Evolutionary conservation across 805 yeast species (phyloP).

Genomic region (Hanseniaspora mollemarum): DNA sequence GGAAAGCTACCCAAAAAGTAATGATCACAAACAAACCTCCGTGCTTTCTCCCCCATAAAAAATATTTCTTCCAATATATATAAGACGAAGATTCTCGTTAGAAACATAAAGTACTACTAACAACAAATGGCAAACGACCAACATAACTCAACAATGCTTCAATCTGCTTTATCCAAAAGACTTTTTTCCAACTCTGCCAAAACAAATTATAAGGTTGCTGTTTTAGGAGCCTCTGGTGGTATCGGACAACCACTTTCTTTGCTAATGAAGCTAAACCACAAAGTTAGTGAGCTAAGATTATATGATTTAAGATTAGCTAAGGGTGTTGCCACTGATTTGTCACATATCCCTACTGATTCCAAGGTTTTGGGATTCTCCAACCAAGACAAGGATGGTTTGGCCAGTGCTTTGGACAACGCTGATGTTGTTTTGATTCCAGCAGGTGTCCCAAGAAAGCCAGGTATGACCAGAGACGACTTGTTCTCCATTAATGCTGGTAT

Average conservation of each 20-base stretch:
- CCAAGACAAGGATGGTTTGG: slow-evolving; percentile 56
- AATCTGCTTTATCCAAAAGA: slow-evolving; percentile 38
- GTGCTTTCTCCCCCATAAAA: too few relatives aligned
- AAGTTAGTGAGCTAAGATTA: slow-evolving; percentile 73
- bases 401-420: slow-evolving; percentile 56
- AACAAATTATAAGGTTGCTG: slow-evolving; percentile 65
- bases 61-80: background rate
- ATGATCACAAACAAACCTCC: too few relatives aligned
- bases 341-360: slow-evolving; percentile 88
- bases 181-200: slow-evolving; percentile 57
- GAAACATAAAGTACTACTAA: too few relatives aligned
- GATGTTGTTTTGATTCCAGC: slow-evolving; percentile 89
- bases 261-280: slow-evolving; percentile 74
- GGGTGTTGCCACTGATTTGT: slow-evolving; percentile 93
- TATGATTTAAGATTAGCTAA: slow-evolving; percentile 88
- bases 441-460: slow-evolving; percentile 97
- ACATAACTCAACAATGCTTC: slow-evolving; percentile 36
- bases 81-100: background rate
- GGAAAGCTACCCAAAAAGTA: background rate
- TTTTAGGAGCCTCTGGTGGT: slow-evolving; percentile 83
- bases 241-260: slow-evolving; percentile 85
- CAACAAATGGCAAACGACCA: slow-evolving; percentile 26
- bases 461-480: slow-evolving; percentile 96
- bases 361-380: slow-evolving; percentile 80
- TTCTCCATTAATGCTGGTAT: slow-evolving; percentile 94